Evolutionary conservation across 2,329 filamentous ascomycete genomes (phyloP).

Genomic region (Rhexocercosporidium sp.): DNA sequence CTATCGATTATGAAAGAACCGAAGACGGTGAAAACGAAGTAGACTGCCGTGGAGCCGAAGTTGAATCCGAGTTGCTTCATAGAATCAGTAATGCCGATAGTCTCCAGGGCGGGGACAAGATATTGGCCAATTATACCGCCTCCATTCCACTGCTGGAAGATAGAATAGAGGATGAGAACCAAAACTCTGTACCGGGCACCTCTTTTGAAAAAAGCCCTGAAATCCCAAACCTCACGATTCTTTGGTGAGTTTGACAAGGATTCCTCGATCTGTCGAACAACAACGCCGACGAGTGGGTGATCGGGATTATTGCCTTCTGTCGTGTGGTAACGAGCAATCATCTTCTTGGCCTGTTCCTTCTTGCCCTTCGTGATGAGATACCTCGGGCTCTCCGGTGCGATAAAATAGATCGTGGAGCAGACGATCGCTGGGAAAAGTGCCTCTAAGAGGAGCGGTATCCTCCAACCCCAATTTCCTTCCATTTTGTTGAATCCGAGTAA

Average conservation of each 20-base stretch:
- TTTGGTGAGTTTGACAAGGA: constrained; percentile 35
- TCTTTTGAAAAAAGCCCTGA: constrained; percentile 52
- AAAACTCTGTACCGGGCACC: constrained; percentile 50
- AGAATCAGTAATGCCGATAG: constrained; percentile 29
- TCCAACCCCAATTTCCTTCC: constrained; percentile 34
- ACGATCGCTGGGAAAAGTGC: constrained; percentile 29
- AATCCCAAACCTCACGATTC: constrained; percentile 51
- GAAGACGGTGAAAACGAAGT: constrained; percentile 31
- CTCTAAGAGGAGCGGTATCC: constrained; percentile 29
- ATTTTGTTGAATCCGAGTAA: constrained; percentile 45
- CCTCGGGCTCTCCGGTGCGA: constrained; percentile 40
- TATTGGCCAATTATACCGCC: constrained; percentile 38
- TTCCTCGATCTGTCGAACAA: constrained; percentile 40
- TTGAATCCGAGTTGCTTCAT: constrained; percentile 32
- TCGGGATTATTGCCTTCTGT: constrained; percentile 43
- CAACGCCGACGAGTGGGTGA: constrained; percentile 31
- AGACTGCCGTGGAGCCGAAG: constrained; percentile 29
- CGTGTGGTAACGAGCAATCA: constrained; percentile 53
- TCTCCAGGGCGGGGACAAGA: constrained; percentile 32
- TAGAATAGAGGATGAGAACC: constrained; percentile 50
- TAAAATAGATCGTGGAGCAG: constrained; percentile 31
- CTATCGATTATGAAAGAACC: constrained; percentile 24
- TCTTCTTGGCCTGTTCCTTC: constrained; percentile 43
- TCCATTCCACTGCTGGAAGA: constrained; percentile 37
- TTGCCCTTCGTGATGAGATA: constrained; percentile 45